phyloP scores from a whole-genome alignment of 805 yeast species.

The Candida insectorum region DNA sequence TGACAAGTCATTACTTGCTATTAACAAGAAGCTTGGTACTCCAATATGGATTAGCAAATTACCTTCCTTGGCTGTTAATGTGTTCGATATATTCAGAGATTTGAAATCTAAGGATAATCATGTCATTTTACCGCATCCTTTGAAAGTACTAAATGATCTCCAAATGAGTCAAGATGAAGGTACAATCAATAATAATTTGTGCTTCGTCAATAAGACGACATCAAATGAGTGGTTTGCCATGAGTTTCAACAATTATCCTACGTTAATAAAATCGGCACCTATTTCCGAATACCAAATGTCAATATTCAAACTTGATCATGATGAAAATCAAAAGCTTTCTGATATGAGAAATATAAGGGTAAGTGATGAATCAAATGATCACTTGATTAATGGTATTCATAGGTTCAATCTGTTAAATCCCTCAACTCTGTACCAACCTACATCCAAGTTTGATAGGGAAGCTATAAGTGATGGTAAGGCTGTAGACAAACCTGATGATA shows the following conservation, averaged over 20 bases:
- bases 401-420: conserved; percentile 24
- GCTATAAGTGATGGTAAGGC: conserved; percentile 22
- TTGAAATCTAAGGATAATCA: conserved; percentile 21
- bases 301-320: conserved; percentile 24
- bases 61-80: conserved; percentile 69
- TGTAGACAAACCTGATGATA: neutral
- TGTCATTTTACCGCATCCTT: conserved; percentile 68
- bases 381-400: conserved; percentile 35
- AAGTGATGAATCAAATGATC: conserved; percentile 18
- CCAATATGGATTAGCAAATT: conserved; percentile 78
- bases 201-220: conserved; percentile 67
- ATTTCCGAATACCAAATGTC: conserved; percentile 55
- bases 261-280: conserved; percentile 78
- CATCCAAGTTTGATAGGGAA: conserved; percentile 20
- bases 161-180: conserved; percentile 21
- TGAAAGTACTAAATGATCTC: conserved; percentile 37
- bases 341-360: conserved; percentile 8
- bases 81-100: conserved; percentile 66
- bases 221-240: conserved; percentile 80
- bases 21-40: conserved; percentile 62
- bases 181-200: conserved; percentile 27
- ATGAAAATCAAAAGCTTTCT: conserved; percentile 10
- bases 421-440: conserved; percentile 35
- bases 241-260: conserved; percentile 74
- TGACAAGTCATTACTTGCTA: conserved; percentile 74